Evolutionary conservation across 2,329 filamentous ascomycete species (phyloP), one percentile per base, ranked within the genome.

Genomic region (Cladorrhinum sp.): DNA sequence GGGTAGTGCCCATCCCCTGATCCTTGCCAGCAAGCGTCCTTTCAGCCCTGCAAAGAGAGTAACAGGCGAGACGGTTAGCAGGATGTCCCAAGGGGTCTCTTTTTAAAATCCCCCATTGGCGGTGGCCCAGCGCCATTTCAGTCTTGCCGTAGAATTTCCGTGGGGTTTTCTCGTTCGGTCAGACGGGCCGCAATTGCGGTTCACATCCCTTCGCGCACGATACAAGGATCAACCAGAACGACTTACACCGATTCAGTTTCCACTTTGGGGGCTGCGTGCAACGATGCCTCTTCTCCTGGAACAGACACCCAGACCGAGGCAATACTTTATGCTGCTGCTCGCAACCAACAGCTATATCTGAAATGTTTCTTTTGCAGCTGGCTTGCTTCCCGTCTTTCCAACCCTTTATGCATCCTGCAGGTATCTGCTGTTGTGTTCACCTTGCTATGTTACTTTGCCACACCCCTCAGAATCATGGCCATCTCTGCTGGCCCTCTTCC

Each of bases 41-140:
- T 62, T 67, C 67, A 67, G 66, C 64, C 67, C 67, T 66, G 66
- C 61, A 57, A 33, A 62, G 48, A 58, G 33, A 48, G 53, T 42
- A 46, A 51, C 59, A 64, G 28, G 50, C 53, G 53, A 64, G 58
- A 33, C 51, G 46, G 33, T 33, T 57, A 55, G 52, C 49, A 54
- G 61, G 57, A 60, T 63, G 62, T n/a, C 33, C 60, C 63, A 46
- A 55, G 62, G 66, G 42, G 42, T 26, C 20, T 36, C 21, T 63
- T 9, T 57, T 56, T 56, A 64, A 67, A 65, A 49, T 65, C 63
- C 59, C 66, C 65, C 64, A 69, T 68, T 69, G 66, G 66, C 61
- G 64, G 59, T 53, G 33, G 24, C 55, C 42, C 42, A 46, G n/a
- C 6, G n/a, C 42, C 42, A 46, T 8, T 12, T 46, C 26, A 46